Conservation (phyloP, 768 basidiomycete species). For the Lentinula boryana region DNA sequence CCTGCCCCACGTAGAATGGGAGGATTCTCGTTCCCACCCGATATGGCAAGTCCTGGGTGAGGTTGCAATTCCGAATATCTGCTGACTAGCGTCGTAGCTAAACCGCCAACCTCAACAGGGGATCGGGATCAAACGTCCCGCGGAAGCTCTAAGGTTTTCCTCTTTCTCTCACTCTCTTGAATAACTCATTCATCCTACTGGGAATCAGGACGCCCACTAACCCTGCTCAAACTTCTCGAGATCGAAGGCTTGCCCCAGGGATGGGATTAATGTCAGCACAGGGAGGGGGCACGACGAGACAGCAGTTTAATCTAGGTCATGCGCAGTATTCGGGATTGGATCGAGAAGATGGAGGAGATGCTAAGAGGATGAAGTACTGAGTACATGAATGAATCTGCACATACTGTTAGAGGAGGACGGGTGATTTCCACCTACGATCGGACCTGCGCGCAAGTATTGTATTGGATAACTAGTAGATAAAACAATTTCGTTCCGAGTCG, state of each 20-base stretch:
- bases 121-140: background rate
- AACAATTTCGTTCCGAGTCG: no score
- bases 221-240: background rate
- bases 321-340: background rate
- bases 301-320: background rate
- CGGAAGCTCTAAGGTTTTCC: constrained; percentile 1
- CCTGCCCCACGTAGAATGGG: background rate
- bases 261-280: constrained; percentile 6
- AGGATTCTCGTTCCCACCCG: constrained; percentile 5
- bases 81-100: background rate
- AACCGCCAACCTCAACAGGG: background rate
- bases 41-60: background rate
- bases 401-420: background rate
- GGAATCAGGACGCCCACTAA: background rate
- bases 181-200: background rate
- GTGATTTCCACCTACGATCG: background rate
- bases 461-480: background rate
- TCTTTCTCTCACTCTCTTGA: background rate
- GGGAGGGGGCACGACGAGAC: background rate
- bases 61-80: background rate
- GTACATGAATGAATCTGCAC: background rate
- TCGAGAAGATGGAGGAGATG: constrained; percentile 4
- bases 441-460: background rate
- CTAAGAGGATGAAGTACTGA: constrained; percentile 4
- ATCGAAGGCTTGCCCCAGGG: background rate